Evolutionary conservation across 2,329 filamentous ascomycete genomes (phyloP).

Genomic region (Ophiostoma novo-ulmi): DNA sequence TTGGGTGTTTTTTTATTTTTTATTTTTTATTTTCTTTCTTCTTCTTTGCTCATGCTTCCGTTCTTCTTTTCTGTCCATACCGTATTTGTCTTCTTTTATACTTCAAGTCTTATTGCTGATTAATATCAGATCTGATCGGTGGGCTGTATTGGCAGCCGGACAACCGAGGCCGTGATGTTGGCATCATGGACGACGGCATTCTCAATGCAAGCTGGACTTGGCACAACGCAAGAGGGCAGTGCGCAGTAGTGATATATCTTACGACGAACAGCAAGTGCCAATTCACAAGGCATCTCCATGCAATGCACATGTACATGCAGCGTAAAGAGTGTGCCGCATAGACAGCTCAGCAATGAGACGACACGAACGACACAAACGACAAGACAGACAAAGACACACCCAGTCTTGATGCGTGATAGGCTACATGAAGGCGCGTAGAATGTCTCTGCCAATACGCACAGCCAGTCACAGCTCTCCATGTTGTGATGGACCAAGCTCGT

Average conservation of each 20-base stretch:
- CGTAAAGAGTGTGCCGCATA: background rate
- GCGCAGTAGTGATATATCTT: background rate
- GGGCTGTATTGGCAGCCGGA: background rate
- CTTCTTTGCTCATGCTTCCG: background rate
- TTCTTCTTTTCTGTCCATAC: no score
- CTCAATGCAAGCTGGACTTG: background rate
- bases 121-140: background rate
- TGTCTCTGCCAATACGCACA: background rate
- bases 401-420: background rate
- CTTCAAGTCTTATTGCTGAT: background rate
- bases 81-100: background rate
- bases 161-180: background rate
- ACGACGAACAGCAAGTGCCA: constrained; percentile 8
- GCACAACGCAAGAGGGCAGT: no score
- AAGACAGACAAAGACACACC: background rate
- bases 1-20: background rate
- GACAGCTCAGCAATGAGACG: background rate
- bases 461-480: constrained; percentile 9
- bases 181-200: background rate
- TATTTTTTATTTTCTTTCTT: background rate
- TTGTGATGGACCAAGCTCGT: constrained; percentile 11
- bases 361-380: background rate
- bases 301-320: background rate
- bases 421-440: constrained; percentile 3
- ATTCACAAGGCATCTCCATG: constrained; percentile 2